Evolutionary conservation across 2,329 filamentous ascomycete genomes (phyloP), one percentile per base, ranked within the genome.

Genomic region (Trichoderma breve): DNA sequence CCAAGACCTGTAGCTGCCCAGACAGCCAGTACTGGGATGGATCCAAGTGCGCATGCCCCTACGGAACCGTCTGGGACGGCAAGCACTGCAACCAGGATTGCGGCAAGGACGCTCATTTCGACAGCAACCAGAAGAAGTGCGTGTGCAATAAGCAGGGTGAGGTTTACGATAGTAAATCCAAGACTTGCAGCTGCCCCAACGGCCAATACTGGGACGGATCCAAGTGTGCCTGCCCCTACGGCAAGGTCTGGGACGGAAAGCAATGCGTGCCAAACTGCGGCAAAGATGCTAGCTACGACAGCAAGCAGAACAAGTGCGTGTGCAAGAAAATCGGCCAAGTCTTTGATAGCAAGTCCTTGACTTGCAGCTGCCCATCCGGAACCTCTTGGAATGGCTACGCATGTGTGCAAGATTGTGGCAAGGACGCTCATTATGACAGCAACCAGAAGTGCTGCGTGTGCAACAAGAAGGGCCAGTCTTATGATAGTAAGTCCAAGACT

Each of bases 301-400:
- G 4, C 43, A 14, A 51, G 3, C n/a, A 58, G 28, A 68, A 73
- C n/a, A 36, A 69, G 6, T 74, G 73, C 60, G 73, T 73, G 7
- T 74, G 73, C 73, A 73, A 74, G 26, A 73, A 73, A 1, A 26
- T 69, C 7, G 71, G 73, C 24, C 14, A 74, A 53, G 34, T 71
- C 18, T 74, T 21, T 7, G 15, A 60, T 60, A 14, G 14, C 28
- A 68, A 73, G 14, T 55, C 53, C 12, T 51, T 61, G 68, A 71
- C 39, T 4, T 74, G 73, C 60, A 67, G 57, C 21, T 74, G 73
- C 58, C 71, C 73, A 0, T 6, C 18, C 1, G 72, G 72, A 11
- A 26, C 57, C 4, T 18, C 24, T 7, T 74, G 68, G 68, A 67
- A 72, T 12, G 68, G 72, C 15, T 21, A 65, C 6, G 39, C 30